Evolutionary conservation across 2,329 filamentous ascomycete genomes (phyloP).

Genomic region (Xylaria multiplex): DNA sequence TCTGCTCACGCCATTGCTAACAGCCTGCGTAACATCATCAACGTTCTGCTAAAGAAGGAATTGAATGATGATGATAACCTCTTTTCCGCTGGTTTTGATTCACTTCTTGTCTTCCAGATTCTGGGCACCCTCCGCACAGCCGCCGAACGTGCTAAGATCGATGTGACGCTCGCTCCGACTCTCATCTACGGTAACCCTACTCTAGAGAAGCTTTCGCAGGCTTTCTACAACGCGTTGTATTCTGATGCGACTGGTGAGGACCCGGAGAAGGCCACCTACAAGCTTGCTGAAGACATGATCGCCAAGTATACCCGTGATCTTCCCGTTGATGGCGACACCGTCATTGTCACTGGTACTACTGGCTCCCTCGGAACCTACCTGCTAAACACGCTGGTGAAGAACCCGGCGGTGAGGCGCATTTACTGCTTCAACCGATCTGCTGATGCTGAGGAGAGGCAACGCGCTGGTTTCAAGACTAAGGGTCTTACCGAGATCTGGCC

Average conservation of each 20-base stretch:
- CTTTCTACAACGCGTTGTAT: slow-evolving; percentile 45
- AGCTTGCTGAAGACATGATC: slow-evolving; percentile 40
- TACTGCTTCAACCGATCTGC: slow-evolving; percentile 61
- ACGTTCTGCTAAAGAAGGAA: slow-evolving; percentile 36
- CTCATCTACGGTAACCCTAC: slow-evolving; percentile 53
- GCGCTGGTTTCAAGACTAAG: slow-evolving; percentile 51
- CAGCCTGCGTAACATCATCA: slow-evolving; percentile 36
- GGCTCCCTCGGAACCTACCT: slow-evolving; percentile 60
- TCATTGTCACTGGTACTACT: slow-evolving; percentile 60
- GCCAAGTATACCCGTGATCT: slow-evolving; percentile 43
- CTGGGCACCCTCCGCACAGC: slow-evolving; percentile 49
- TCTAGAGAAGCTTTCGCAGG: slow-evolving; percentile 47
- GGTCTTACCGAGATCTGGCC: slow-evolving; percentile 51
- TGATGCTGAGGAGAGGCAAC: slow-evolving; percentile 52
- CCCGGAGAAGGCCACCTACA: slow-evolving; percentile 36
- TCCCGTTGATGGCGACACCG: slow-evolving; percentile 47
- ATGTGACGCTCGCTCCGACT: slow-evolving; percentile 49
- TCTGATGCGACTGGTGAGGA: slow-evolving; percentile 35
- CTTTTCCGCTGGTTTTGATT: slow-evolving; percentile 50
- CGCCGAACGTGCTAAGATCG: slow-evolving; percentile 46
- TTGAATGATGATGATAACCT: slow-evolving; percentile 42
- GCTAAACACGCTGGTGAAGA: slow-evolving; percentile 50
- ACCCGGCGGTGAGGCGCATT: slow-evolving; percentile 52
- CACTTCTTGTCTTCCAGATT: slow-evolving; percentile 50
- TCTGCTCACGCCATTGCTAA: slow-evolving; percentile 36